Base-by-base conservation (phyloP, 345 rosid species). In the Bretschneidera sinensis region DNA sequence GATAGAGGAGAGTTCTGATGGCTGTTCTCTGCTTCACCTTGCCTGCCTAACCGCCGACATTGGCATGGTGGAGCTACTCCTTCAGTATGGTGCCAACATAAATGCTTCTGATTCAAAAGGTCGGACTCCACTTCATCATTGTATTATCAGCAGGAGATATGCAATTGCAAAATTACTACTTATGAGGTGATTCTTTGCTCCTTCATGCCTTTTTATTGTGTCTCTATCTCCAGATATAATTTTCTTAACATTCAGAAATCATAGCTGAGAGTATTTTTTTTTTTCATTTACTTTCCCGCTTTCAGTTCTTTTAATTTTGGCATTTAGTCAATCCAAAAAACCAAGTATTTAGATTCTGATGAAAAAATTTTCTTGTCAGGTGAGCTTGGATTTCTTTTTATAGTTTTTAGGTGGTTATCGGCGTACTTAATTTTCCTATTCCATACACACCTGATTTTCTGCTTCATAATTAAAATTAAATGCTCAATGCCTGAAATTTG, bases 1-100 rank as follows among this genome's bases (percentile, higher is more conserved):
- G 39, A 57, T 66, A 62, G 71, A 73, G 58, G 85, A 85, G 23
- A 63, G 70, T 49, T 68, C 81, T 50, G 78, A 72, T 43, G 76
- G 79, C 21, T 85, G 89, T 64, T 81, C 89, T 24, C 66, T 88
- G 71, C 91, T 88, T 80, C 96, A 88, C 72, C 83, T 85, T 5
- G 96, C 96, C 60, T 88, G 96, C 75, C 74, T 85, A 60, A 75
- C 74, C 69, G 82, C 91, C 60, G 96, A 85, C 70, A 75, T 81
- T 13, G 87, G 82, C 71, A 85, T 88, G 91, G 87, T 83, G 24
- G 96, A 88, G 72, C 72, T 88, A 6, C 78, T 88, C 33, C 78
- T 88, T 54, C 96, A 85, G 67, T 85, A 88, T 64, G 96, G 96
- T 2, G 96, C 84, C 54, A 76, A 83, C 48, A 63, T 80, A 47